A percentile compares a stretch with the other conserved stretches of the same genome.
These are phyloP conservation scores for Boehmeria nivea DNA, from an alignment of 306 rosid genomes.

Conservation along the genomic window DNA sequence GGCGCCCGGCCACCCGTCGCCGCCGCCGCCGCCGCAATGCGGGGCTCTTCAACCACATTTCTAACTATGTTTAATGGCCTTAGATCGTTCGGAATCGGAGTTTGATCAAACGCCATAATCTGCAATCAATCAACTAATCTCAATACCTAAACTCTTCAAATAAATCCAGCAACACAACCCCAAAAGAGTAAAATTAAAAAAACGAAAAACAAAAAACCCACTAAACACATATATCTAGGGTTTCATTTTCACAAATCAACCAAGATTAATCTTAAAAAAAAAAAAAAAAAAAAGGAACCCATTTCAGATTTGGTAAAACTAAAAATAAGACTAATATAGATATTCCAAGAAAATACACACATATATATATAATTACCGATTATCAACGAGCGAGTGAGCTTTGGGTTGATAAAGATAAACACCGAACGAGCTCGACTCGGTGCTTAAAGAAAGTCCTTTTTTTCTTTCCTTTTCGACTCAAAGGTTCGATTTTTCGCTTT, in stretches of 20 bases:
- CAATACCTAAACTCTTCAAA: not conserved
- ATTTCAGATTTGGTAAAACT: not conserved
- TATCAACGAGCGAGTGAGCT: not conserved
- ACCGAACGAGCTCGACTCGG: not conserved
- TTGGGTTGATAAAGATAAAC: not conserved
- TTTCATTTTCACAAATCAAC: conserved; percentile 13
- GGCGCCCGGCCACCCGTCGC: conserved; percentile 21
- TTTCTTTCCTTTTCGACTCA: conserved; percentile 3
- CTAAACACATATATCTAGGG: conserved; percentile 13
- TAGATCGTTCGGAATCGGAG: conserved; percentile 48
- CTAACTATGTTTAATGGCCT: conserved; percentile 54
- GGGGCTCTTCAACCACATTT: conserved; percentile 52
- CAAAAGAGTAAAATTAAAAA: too few relatives aligned
- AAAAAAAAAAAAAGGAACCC: not conserved
- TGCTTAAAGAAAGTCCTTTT: not conserved
- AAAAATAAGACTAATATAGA: too few relatives aligned
- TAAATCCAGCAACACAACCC: conserved; percentile 27
- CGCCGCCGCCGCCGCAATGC: conserved; percentile 34
- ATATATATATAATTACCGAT: too few relatives aligned
- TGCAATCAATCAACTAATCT: conserved; percentile 9
- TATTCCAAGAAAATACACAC: too few relatives aligned
- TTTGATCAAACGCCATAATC: conserved; percentile 78
- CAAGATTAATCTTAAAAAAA: not conserved
- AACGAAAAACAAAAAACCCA: conserved; percentile 1
- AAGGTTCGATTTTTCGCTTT: conserved; percentile 17